Conservation (phyloP, 345 rosid species). For the Capsella bursapastoris region DNA sequence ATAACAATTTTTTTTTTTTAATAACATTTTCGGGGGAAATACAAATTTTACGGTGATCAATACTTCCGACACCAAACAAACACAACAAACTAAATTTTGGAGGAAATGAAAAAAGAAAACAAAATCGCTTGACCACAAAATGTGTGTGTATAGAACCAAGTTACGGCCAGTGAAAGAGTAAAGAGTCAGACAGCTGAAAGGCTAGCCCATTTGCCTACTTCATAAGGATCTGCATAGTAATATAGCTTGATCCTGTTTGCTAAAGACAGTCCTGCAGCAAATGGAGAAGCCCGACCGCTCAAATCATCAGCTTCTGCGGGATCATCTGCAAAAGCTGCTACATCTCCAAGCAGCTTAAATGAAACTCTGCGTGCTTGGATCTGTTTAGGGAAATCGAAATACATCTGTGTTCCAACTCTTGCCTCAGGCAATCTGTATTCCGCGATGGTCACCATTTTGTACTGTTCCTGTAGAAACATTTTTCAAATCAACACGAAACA, state of each 20-base stretch:
- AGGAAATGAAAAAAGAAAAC: slow-evolving; percentile 7
- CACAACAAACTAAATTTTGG: background rate
- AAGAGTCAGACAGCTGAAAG: slow-evolving; percentile 61
- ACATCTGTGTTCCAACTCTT: slow-evolving; percentile 75
- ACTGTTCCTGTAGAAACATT: slow-evolving; percentile 56
- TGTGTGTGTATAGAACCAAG: slow-evolving; percentile 22
- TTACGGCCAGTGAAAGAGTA: background rate
- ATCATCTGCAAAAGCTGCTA: slow-evolving; percentile 74
- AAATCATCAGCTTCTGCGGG: slow-evolving; percentile 74
- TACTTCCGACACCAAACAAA: background rate
- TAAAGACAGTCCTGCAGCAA: slow-evolving; percentile 78
- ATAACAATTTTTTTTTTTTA: background rate
- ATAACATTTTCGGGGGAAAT: background rate
- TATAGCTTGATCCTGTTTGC: slow-evolving; percentile 70
- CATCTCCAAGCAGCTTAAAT: slow-evolving; percentile 79
- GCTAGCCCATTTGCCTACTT: slow-evolving; percentile 90
- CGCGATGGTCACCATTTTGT: slow-evolving; percentile 75
- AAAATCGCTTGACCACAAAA: slow-evolving; percentile 13
- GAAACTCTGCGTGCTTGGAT: slow-evolving; percentile 64
- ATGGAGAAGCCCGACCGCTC: slow-evolving; percentile 46
- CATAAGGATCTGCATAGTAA: slow-evolving; percentile 76
- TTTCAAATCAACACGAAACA: background rate
- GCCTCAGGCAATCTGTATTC: slow-evolving; percentile 86
- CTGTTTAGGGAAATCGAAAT: slow-evolving; percentile 78
- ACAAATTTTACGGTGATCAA: background rate